Conservation (phyloP, 2,329 filamentous ascomycete genomes). For the Amesomyces nigricolor region DNA sequence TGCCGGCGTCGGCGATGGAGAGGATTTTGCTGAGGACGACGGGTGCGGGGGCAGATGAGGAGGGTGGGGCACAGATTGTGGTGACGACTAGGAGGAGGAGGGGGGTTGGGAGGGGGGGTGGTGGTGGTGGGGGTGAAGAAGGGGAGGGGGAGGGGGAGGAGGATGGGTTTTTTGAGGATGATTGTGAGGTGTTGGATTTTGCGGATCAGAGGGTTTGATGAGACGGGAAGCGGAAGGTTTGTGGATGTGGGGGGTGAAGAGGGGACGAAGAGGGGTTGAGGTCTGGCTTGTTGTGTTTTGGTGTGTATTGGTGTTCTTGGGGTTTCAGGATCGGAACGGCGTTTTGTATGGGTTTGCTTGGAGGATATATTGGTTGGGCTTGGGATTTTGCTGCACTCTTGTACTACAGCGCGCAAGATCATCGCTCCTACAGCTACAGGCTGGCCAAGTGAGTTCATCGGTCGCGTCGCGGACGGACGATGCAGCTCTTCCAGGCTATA, state of each 20-base stretch:
- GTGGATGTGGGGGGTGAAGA: background rate
- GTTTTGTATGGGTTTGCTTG: too few relatives aligned
- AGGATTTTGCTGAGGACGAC: constrained; percentile 49
- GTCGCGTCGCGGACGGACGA: too few relatives aligned
- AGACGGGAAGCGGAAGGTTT: background rate
- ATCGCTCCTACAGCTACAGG: too few relatives aligned
- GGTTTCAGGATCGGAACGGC: too few relatives aligned
- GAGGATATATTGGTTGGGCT: too few relatives aligned
- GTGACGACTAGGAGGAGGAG: constrained; percentile 72
- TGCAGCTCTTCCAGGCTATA: too few relatives aligned
- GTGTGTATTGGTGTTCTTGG: too few relatives aligned
- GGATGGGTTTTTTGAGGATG: constrained; percentile 84
- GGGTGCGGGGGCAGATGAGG: constrained; percentile 45
- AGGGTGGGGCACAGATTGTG: constrained; percentile 61
- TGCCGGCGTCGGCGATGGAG: constrained; percentile 61
- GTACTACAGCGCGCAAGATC: too few relatives aligned
- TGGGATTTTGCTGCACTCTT: too few relatives aligned
- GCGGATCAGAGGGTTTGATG: constrained; percentile 54
- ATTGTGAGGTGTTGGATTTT: constrained; percentile 87
- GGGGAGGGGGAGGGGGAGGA: constrained; percentile 62
- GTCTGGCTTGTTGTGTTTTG: too few relatives aligned
- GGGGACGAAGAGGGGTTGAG: background rate
- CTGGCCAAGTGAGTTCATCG: too few relatives aligned
- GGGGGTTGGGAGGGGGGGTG: constrained; percentile 39
- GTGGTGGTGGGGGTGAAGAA: constrained; percentile 35